Base-by-base conservation (phyloP, 768 basidiomycete species). In the Cyclocybe cylindracea region DNA sequence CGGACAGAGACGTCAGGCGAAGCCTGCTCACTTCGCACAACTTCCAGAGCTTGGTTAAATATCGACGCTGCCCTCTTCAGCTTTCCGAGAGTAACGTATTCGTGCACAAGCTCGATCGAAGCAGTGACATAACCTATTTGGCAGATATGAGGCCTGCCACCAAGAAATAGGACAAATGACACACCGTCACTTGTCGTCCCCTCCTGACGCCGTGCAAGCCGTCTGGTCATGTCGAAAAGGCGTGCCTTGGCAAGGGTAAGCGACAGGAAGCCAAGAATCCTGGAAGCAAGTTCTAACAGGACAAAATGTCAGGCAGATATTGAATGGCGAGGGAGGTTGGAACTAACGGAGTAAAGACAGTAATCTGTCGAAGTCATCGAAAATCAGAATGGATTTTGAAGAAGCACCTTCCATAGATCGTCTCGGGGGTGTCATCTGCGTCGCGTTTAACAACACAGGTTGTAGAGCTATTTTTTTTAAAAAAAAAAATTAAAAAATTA, bases 21-120 rank as follows among this genome's bases (percentile, higher is more conserved):
- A 0, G 78, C 69, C 2, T 71, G 62, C 0, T 68, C 70, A n/a
- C 62, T 69, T 44, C 76, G 73, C 8, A 85, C 69, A 3, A 74
- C 56, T 31, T 69, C 73, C 10, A 84, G 67, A 1, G 79, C 78
- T 33, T 80, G 82, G n/a, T 68, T 77, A 60, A 91, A 89, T 14
- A 96, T 78, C 2, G 70, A 61, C 1, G 71, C 74, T 0, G 94
- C 93, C 35, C 87, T 80, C 46, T 80, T 80, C 2, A 72, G 68
- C 65, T 88, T 91, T 3, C 95, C 94, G 1, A 98, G 77, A 34
- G 78, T 80, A 40, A 85, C 71, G 60, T 94, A 94, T 64, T 94
- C 91, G 49, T 84, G 78, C 0, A 88, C 94, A 5, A 96, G 78
- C 39, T 86, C 82, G 1, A 86, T 71, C 2, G 89, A 94, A 1